Conservation (phyloP, 805 yeast species). For the Wickerhamomyces bisporus region DNA sequence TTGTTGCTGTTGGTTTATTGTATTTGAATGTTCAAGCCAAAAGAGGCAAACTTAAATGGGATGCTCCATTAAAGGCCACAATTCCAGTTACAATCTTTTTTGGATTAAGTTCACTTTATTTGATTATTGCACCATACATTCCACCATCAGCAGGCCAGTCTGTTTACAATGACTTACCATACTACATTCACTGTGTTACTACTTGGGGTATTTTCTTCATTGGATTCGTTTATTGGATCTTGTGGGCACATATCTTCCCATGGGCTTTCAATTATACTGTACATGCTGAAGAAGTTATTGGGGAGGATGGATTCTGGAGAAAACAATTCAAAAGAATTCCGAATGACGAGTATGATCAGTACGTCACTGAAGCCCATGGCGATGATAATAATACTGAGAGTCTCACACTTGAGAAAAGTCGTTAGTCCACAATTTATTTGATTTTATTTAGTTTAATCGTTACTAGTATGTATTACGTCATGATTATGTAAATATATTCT, state of each 20-base stretch:
- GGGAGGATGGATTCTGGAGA: constrained; percentile 72
- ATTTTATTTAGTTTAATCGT: background rate
- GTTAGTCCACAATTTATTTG: background rate
- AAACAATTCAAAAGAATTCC: constrained; percentile 43
- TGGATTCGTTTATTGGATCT: constrained; percentile 62
- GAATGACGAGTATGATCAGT: constrained; percentile 18
- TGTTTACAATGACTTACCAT: constrained; percentile 68
- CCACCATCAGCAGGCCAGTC: constrained; percentile 65
- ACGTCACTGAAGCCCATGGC: constrained; percentile 9
- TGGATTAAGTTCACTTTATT: constrained; percentile 56
- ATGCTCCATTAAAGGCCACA: constrained; percentile 66
- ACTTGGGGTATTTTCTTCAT: constrained; percentile 69
- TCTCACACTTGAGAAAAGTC: background rate
- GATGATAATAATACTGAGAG: background rate
- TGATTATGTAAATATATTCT: too few species aligned
- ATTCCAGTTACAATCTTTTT: constrained; percentile 61
- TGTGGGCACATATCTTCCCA: constrained; percentile 60
- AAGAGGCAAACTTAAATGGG: constrained; percentile 54
- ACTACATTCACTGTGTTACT: constrained; percentile 77
- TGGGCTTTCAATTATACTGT: constrained; percentile 45
- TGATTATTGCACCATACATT: constrained; percentile 72
- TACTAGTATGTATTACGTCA: background rate
- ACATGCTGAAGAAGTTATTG: constrained; percentile 48
- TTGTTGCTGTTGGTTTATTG: constrained; percentile 58
- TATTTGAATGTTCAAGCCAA: constrained; percentile 47